Evolutionary conservation across 2,329 filamentous ascomycete species (phyloP).

Genomic region (Davidsoniella neocaledoniae): DNA sequence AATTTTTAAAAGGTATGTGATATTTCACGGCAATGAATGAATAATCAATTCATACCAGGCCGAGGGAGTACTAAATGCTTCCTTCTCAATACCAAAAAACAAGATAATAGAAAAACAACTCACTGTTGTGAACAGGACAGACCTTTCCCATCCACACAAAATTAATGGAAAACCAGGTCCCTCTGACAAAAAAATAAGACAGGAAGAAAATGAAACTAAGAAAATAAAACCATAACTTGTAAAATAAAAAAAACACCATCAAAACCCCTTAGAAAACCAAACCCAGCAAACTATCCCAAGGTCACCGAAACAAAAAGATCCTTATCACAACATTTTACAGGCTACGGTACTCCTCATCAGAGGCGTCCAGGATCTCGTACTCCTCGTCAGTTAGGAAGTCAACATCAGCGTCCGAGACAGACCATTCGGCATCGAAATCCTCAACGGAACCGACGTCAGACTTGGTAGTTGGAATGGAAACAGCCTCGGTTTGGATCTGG

Average conservation of each 20-base stretch:
- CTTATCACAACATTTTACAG: conserved; percentile 26
- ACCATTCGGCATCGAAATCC: conserved; percentile 44
- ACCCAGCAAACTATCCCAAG: conserved; percentile 5
- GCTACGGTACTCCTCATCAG: conserved; percentile 65
- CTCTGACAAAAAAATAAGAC: background rate
- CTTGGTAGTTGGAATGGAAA: conserved; percentile 21
- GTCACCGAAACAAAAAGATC: conserved; percentile 14
- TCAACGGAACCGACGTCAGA: conserved; percentile 21
- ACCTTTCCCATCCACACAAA: background rate
- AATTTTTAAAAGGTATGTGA: background rate
- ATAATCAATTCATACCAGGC: too few species aligned
- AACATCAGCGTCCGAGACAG: conserved; percentile 49
- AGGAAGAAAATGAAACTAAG: background rate
- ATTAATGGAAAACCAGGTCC: background rate
- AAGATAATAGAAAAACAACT: background rate
- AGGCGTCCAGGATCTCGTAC: conserved; percentile 92
- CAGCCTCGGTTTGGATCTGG: conserved; percentile 19
- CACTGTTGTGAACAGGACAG: background rate
- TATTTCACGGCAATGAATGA: too few species aligned
- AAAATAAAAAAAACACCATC: conserved; percentile 9
- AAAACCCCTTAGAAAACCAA: conserved; percentile 1
- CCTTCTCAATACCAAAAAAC: background rate
- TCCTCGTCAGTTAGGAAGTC: conserved; percentile 94
- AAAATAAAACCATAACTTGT: conserved; percentile 1
- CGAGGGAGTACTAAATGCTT: background rate